These are phyloP conservation scores for Colletotrichum limetticola DNA, from an alignment of 2,329 filamentous ascomycete genomes.

Conservation along the genomic window DNA sequence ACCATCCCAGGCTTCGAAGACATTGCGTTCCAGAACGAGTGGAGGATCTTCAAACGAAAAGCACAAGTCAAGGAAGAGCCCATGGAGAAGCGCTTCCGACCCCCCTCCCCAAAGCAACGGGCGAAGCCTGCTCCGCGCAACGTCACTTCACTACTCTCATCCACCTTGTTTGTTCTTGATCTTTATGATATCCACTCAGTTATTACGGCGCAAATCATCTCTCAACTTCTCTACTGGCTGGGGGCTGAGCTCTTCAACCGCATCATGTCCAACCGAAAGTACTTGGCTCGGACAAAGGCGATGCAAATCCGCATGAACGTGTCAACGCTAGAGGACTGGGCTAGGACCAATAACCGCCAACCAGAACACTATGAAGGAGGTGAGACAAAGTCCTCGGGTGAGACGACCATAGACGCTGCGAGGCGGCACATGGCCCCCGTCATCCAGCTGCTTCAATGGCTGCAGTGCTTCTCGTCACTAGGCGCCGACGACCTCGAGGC, in stretches of 20 bases:
- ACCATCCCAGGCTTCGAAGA: constrained; percentile 98
- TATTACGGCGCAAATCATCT: constrained; percentile 90
- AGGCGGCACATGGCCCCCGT: constrained; percentile 88
- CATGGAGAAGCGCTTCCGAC: constrained; percentile 88
- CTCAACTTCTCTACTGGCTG: constrained; percentile 95
- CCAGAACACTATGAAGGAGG: constrained; percentile 96
- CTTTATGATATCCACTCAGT: constrained; percentile 99
- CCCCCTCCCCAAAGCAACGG: constrained; percentile 91
- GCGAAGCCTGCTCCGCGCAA: constrained; percentile 94
- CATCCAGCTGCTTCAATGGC: constrained; percentile 94
- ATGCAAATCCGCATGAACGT: constrained; percentile 99
- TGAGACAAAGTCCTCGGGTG: constrained; percentile 84
- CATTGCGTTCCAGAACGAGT: constrained; percentile 97
- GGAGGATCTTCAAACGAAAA: constrained; percentile 96
- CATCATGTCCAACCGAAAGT: constrained; percentile 95
- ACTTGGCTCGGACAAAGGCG: constrained; percentile 93
- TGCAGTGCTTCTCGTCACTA: constrained; percentile 96
- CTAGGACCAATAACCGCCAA: constrained; percentile 89
- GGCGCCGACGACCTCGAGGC: constrained; percentile 87
- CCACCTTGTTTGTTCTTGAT: constrained; percentile 95
- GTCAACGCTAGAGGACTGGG: constrained; percentile 95
- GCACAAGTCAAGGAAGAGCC: constrained; percentile 91
- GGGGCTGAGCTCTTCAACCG: constrained; percentile 97
- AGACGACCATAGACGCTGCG: constrained; percentile 86
- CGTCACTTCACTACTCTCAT: constrained; percentile 93